phyloP scores from a whole-genome alignment of 495 filamentous ascomycete species.

The Elasticomyces elasticus region DNA sequence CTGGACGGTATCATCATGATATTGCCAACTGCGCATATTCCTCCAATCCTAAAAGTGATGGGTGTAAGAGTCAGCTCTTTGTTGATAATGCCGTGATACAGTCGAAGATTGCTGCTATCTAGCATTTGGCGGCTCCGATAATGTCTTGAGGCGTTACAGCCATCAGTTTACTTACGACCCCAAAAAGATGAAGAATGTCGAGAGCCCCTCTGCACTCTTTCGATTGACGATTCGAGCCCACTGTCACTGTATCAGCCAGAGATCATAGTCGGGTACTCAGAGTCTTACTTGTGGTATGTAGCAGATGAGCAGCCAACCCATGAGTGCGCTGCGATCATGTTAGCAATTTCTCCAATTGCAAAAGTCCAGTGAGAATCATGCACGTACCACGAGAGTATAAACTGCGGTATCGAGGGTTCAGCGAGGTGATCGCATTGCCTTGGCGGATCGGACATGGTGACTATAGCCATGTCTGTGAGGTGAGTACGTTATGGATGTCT shows the following conservation, averaged over 20 bases:
- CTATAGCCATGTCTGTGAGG: neutral
- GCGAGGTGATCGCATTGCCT: neutral
- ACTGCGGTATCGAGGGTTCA: neutral
- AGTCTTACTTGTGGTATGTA: neutral
- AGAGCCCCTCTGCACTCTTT: neutral
- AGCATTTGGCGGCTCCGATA: no score
- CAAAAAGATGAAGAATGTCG: slow-evolving; percentile 1
- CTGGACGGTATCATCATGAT: neutral
- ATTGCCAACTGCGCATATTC: neutral
- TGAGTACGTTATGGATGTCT: neutral
- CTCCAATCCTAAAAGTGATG: neutral
- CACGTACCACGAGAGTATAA: neutral
- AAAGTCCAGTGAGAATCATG: neutral
- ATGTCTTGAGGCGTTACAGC: no score
- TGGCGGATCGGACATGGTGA: neutral
- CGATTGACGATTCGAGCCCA: neutral
- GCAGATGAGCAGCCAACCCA: slow-evolving; percentile 1
- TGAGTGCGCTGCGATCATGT: neutral
- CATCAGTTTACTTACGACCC: no score
- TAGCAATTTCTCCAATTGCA: neutral
- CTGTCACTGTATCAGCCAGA: no score
- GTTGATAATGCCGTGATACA: no score
- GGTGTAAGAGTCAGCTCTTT: no score
- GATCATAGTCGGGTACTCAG: no score
- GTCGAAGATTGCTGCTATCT: no score